Evolutionary conservation across 768 basidiomycete genomes (phyloP).

Genomic region (Pleurotus ostreatus): DNA sequence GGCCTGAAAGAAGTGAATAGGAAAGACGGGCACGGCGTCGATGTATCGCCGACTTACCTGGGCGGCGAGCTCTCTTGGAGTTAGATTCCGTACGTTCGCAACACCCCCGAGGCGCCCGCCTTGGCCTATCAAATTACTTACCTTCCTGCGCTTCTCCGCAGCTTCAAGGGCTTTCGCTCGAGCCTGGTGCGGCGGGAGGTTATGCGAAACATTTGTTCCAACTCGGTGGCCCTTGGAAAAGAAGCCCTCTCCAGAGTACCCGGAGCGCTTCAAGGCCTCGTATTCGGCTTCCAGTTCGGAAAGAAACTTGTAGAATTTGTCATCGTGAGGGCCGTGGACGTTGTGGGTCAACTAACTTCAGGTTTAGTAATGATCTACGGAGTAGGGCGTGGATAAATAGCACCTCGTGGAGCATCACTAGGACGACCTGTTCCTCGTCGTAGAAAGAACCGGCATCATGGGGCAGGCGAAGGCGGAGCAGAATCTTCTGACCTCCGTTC

Average conservation of each 20-base stretch:
- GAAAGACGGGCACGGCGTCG: constrained; percentile 2
- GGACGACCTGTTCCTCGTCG: constrained; percentile 70
- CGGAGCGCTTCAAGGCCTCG: constrained; percentile 69
- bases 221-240: constrained; percentile 68
- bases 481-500: constrained; percentile 78
- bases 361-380: not conserved
- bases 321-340: constrained; percentile 87
- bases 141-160: constrained; percentile 66
- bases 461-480: constrained; percentile 74
- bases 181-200: constrained; percentile 63
- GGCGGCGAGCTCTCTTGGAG: constrained; percentile 70
- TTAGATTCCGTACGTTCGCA: constrained; percentile 35
- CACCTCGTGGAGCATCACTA: constrained; percentile 91
- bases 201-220: constrained; percentile 63
- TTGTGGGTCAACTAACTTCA: constrained; percentile 74
- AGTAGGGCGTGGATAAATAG: constrained; percentile 4
- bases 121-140: constrained; percentile 39
- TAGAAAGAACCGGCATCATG: constrained; percentile 66
- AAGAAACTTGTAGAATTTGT: constrained; percentile 74
- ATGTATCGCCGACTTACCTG: constrained; percentile 37
- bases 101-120: constrained; percentile 61
- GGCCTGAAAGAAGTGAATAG: constrained; percentile 48
- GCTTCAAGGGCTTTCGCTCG: constrained; percentile 69
- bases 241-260: constrained; percentile 92
- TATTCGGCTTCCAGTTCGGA: constrained; percentile 80